Conservation (phyloP, 2,329 filamentous ascomycete species). For the Alternaria arborescens region DNA sequence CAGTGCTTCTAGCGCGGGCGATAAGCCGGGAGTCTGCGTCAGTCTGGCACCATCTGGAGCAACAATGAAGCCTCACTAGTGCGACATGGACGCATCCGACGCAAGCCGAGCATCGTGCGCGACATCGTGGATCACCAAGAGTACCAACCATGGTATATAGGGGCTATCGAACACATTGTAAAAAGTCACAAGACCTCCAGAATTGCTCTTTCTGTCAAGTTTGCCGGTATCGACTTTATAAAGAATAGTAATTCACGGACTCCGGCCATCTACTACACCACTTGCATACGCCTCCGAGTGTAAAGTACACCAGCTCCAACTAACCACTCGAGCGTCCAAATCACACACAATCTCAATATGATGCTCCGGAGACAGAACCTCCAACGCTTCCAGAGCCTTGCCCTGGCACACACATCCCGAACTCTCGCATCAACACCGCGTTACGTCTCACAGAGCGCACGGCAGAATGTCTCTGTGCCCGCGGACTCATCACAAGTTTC, state of each 20-base stretch:
- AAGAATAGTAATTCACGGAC: background rate
- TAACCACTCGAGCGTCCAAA: constrained; percentile 3
- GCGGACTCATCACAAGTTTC: constrained; percentile 25
- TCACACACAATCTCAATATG: constrained; percentile 25
- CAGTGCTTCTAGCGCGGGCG: constrained; percentile 1
- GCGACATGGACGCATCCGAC: constrained; percentile 30
- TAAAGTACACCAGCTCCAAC: background rate
- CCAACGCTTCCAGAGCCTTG: constrained; percentile 33
- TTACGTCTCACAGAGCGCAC: constrained; percentile 44
- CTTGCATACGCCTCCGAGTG: background rate
- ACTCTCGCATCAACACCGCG: constrained; percentile 31
- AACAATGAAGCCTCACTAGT: constrained; percentile 20
- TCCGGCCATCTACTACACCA: constrained; percentile 7
- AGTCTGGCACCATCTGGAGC: constrained; percentile 21
- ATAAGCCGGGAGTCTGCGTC: constrained; percentile 22
- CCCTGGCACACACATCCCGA: constrained; percentile 30
- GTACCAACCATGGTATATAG: constrained; percentile 34
- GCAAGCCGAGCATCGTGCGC: constrained; percentile 37
- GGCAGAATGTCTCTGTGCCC: constrained; percentile 40
- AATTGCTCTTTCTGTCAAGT: constrained; percentile 5
- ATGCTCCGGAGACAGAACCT: constrained; percentile 33
- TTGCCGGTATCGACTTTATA: background rate
- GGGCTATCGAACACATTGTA: constrained; percentile 21
- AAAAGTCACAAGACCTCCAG: constrained; percentile 23
- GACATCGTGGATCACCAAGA: constrained; percentile 24